Conservation (phyloP, 176 grass and related monocot genomes). For the Juncus effusus region DNA sequence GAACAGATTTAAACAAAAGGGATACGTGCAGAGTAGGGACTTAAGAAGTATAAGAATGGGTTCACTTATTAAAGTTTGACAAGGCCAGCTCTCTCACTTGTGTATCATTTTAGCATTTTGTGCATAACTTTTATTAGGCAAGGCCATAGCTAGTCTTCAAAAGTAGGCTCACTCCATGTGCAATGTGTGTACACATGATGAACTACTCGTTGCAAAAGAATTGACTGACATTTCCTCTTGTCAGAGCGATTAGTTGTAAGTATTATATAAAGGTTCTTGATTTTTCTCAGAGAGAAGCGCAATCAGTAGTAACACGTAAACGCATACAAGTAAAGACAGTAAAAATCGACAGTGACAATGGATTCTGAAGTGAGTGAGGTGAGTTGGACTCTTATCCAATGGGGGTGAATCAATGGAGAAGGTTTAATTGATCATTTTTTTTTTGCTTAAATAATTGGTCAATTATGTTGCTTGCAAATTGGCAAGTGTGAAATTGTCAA, state of each 20-base stretch:
- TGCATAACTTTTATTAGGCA: constrained; percentile 18
- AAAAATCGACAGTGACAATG: not conserved
- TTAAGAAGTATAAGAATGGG: constrained; percentile 4
- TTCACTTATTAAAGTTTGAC: constrained; percentile 9
- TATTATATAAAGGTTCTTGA: too few relatives aligned
- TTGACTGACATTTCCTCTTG: too few relatives aligned
- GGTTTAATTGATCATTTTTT: too few relatives aligned
- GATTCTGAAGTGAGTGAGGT: constrained; percentile 1
- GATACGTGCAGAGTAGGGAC: not conserved
- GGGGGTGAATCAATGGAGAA: too few relatives aligned
- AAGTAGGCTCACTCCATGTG: constrained; percentile 14
- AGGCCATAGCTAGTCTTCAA: not conserved
- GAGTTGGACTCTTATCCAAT: not conserved
- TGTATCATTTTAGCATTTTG: constrained; percentile 12
- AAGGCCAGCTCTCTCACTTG: constrained; percentile 15
- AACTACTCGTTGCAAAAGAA: too few relatives aligned
- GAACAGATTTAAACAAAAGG: too few relatives aligned
- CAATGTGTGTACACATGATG: not conserved
- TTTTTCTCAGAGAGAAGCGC: too few relatives aligned
- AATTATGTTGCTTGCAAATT: not conserved
- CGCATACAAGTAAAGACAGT: not conserved
- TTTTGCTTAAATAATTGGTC: not conserved
- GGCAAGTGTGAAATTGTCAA: not conserved
- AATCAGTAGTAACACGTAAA: too few relatives aligned
- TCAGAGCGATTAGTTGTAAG: too few relatives aligned